Conservation (phyloP, 495 filamentous ascomycete genomes). For the Choiromyces venosus region DNA sequence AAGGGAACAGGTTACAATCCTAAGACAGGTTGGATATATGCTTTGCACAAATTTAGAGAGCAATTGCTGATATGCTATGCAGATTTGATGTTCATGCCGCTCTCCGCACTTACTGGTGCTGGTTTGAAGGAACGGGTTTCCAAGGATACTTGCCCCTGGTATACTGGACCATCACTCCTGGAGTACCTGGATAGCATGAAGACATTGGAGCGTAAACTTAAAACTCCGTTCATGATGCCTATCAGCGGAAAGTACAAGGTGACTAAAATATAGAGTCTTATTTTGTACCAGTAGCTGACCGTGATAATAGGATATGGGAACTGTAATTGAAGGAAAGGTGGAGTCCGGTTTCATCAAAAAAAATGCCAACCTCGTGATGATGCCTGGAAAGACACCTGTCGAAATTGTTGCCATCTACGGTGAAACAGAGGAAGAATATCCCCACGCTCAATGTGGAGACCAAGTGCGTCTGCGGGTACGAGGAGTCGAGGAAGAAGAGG, state of each 20-base stretch:
- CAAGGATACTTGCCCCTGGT: conserved; percentile 71
- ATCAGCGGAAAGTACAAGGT: conserved; percentile 82
- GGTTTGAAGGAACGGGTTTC: conserved; percentile 86
- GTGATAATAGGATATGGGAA: conserved; percentile 71
- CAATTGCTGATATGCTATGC: conserved; percentile 14
- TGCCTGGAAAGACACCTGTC: conserved; percentile 83
- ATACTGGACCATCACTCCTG: conserved; percentile 84
- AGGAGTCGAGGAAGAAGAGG: conserved; percentile 95
- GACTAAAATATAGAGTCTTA: neutral
- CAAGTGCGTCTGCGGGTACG: conserved; percentile 88
- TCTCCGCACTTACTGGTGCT: conserved; percentile 77
- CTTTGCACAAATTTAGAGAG: neutral
- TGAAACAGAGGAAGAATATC: conserved; percentile 90
- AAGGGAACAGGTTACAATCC: conserved; percentile 87
- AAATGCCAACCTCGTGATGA: conserved; percentile 73
- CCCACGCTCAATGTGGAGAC: conserved; percentile 76
- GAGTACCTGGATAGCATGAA: conserved; percentile 90
- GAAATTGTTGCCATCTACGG: conserved; percentile 80
- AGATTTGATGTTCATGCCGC: conserved; percentile 92
- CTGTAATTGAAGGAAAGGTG: conserved; percentile 94
- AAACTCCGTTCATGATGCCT: conserved; percentile 99
- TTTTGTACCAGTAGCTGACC: neutral
- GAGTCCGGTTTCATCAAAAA: conserved; percentile 91
- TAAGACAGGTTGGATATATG: conserved; percentile 52
- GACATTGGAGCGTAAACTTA: conserved; percentile 87